Percentiles rank a stretch among this genome's conserved stretches.
phyloP scores from a whole-genome alignment of 148 eudicot genomes.

The Polygonum aviculare region DNA sequence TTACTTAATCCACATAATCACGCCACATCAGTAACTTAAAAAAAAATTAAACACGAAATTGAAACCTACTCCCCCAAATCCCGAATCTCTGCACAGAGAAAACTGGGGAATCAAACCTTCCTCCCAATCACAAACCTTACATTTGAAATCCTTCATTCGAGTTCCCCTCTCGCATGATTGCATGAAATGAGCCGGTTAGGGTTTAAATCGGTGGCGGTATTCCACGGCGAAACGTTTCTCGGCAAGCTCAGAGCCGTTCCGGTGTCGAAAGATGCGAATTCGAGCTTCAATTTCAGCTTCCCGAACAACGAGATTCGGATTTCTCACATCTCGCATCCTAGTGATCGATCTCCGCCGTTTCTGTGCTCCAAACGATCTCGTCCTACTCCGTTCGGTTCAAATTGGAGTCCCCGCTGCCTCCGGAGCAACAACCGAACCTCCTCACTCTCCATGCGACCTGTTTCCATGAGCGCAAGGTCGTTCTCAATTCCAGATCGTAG shows the following conservation, averaged over 20 bases:
- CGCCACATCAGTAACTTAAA: no score
- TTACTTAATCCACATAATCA: no score
- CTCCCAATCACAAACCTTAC: background rate
- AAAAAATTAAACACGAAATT: no score
- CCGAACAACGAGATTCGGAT: constrained; percentile 81
- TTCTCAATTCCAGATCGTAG: no score
- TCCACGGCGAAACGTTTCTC: constrained; percentile 46
- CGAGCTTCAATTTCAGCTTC: constrained; percentile 26
- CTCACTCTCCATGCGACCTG: constrained; percentile 58
- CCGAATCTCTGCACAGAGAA: background rate
- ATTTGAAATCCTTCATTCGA: background rate
- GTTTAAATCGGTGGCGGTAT: constrained; percentile 55
- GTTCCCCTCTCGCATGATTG: background rate
- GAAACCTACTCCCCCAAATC: no score
- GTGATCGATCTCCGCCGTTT: constrained; percentile 73
- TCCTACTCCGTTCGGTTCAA: constrained; percentile 61
- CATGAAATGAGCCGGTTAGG: constrained; percentile 46
- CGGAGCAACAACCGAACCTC: constrained; percentile 31
- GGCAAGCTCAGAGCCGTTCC: constrained; percentile 50
- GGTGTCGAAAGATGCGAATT: constrained; percentile 18
- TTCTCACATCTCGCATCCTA: constrained; percentile 34
- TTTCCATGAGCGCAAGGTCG: constrained; percentile 63
- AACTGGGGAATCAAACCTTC: background rate
- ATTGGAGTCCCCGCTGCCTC: constrained; percentile 44
- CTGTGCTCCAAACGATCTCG: constrained; percentile 61